Percentiles rank a stretch among this genome's conserved stretches.
phyloP scores from a whole-genome alignment of 805 yeast genomes.

The Candida ficus region DNA sequence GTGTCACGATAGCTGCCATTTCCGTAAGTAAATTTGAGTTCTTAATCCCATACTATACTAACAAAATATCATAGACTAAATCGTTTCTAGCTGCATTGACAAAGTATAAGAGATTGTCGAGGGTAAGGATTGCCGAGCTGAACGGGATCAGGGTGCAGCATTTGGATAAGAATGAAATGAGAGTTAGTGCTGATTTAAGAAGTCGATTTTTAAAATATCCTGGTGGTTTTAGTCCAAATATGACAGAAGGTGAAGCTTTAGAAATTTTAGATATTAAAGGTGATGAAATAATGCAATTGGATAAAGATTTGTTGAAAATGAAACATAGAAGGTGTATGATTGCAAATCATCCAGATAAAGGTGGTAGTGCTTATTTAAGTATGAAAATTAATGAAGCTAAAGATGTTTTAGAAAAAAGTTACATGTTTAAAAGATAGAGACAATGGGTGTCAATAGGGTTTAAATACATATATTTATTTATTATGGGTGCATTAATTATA shows the following conservation, averaged over 20 bases:
- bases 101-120: conserved; percentile 28
- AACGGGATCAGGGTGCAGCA: conserved; percentile 29
- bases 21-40: conserved; percentile 28
- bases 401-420: conserved; percentile 66
- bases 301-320: conserved; percentile 49
- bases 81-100: conserved; percentile 31
- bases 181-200: conserved; percentile 18
- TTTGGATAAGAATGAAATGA: conserved; percentile 9
- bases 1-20: conserved; percentile 47
- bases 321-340: conserved; percentile 76
- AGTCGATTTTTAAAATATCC: conserved; percentile 33
- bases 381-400: conserved; percentile 86
- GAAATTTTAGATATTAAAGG: conserved; percentile 56
- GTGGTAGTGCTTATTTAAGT: conserved; percentile 78
- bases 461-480: too few species aligned
- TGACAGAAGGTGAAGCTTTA: conserved; percentile 70
- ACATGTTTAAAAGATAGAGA: conserved; percentile 29
- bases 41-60: neutral
- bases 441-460: too few species aligned
- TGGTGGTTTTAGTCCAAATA: conserved; percentile 61
- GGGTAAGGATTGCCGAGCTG: conserved; percentile 34
- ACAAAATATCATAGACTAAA: conserved; percentile 21
- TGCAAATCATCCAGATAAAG: conserved; percentile 83
- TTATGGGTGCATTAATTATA: too few species aligned
- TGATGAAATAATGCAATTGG: conserved; percentile 46